These are phyloP conservation scores for Globisporangium nodosum DNA, from an alignment of 352 stramenopile species.

Conservation along the genomic window DNA sequence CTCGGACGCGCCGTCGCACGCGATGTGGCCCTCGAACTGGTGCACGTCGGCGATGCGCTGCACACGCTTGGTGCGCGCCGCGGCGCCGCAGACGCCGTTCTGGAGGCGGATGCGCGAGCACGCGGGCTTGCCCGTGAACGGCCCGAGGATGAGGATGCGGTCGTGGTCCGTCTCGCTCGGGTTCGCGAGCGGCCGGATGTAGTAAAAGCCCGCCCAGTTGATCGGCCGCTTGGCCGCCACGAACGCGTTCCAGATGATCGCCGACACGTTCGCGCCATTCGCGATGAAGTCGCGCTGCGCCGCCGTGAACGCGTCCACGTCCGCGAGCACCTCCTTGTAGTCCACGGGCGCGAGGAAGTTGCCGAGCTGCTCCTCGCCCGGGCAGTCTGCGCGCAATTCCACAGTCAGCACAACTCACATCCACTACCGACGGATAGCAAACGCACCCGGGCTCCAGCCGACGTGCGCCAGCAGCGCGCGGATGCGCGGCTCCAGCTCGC, in stretches of 20 bases:
- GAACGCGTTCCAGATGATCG: constrained; percentile 83
- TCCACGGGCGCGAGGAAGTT: constrained; percentile 63
- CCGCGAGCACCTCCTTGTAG: constrained; percentile 49
- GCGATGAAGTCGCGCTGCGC: constrained; percentile 72
- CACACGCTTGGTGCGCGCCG: constrained; percentile 54
- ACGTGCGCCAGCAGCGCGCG: constrained; percentile 42
- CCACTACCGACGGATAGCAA: not conserved
- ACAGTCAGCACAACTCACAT: too few relatives aligned
- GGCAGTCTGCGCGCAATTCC: constrained; percentile 27
- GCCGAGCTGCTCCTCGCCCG: constrained; percentile 33
- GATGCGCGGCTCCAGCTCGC: constrained; percentile 45
- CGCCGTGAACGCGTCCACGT: constrained; percentile 58
- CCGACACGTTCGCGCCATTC: constrained; percentile 74
- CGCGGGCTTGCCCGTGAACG: constrained; percentile 78
- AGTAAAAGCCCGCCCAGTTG: constrained; percentile 85
- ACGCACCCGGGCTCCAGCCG: constrained; percentile 49
- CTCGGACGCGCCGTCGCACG: constrained; percentile 70
- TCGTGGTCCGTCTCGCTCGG: constrained; percentile 45
- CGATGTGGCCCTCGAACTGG: constrained; percentile 75
- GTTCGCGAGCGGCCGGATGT: constrained; percentile 54
- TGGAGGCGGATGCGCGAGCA: constrained; percentile 77
- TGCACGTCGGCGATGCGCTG: constrained; percentile 77
- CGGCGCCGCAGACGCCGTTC: constrained; percentile 64
- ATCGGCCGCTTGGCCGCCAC: constrained; percentile 46
- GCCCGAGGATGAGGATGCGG: constrained; percentile 66